A percentile compares a stretch with the other conserved stretches of the same genome.
These are phyloP conservation scores for Epichloe brachyelytri DNA, from an alignment of 2,329 filamentous ascomycete genomes.

Conservation along the genomic window DNA sequence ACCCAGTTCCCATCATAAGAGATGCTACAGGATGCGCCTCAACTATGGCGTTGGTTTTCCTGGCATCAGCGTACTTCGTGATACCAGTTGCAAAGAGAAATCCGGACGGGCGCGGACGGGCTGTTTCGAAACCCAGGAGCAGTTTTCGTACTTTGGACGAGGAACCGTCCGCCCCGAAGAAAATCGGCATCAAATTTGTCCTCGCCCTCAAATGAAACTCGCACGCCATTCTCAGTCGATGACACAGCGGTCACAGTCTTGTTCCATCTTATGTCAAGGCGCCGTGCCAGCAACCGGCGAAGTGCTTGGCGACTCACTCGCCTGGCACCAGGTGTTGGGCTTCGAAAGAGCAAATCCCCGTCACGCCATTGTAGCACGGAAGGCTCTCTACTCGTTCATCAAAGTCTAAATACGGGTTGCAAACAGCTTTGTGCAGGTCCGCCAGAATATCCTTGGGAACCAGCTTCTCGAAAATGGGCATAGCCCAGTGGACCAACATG, in stretches of 20 bases:
- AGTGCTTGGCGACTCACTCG: constrained; percentile 23
- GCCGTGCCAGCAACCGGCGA: constrained; percentile 18
- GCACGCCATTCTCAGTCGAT: constrained; percentile 6
- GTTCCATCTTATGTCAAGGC: constrained; percentile 21
- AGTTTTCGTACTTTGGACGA: constrained; percentile 16
- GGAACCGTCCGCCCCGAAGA: constrained; percentile 21
- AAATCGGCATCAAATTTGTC: constrained; percentile 7
- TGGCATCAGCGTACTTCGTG: constrained; percentile 13
- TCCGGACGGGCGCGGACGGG: constrained; percentile 12
- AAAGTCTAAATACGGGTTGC: constrained; percentile 22
- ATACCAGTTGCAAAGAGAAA: constrained; percentile 19
- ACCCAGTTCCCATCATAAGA: constrained; percentile 16
- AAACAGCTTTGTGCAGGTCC: constrained; percentile 17
- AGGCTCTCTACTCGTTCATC: constrained; percentile 18
- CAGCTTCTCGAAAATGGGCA: constrained; percentile 20
- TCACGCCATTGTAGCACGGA: constrained; percentile 20
- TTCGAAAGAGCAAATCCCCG: constrained; percentile 23
- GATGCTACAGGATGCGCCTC: constrained; percentile 19
- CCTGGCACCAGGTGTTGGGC: constrained; percentile 18
- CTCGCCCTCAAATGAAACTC: constrained; percentile 14
- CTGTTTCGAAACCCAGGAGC: constrained; percentile 15
- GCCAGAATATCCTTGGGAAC: constrained; percentile 19
- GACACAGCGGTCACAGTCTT: constrained; percentile 9
- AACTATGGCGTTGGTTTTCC: constrained; percentile 15
- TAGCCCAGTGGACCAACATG: constrained; percentile 28